Percentiles rank a stretch among this genome's conserved stretches.
Conservation (phyloP, 129 eudicot species). For the Saussurea involucrata region DNA sequence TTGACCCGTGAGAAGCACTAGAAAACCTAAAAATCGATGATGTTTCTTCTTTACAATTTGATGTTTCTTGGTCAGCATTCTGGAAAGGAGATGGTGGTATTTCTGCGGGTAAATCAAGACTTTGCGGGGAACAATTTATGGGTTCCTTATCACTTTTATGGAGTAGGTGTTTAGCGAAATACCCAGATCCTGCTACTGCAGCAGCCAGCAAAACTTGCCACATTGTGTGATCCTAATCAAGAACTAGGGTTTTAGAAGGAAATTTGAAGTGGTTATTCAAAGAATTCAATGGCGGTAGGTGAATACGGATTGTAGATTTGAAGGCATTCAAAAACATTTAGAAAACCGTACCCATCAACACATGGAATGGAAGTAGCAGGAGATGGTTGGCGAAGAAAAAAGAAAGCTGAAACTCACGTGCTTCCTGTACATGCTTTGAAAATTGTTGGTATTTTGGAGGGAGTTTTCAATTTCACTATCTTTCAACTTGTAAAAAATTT, state of each 20-base stretch:
- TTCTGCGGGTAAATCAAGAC: constrained; percentile 7
- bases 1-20: constrained; percentile 35
- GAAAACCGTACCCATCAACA: constrained; percentile 18
- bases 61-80: constrained; percentile 15
- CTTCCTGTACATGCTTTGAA: constrained; percentile 18
- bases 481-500: not conserved
- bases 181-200: constrained; percentile 83
- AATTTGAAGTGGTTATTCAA: not conserved
- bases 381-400: not conserved
- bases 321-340: constrained; percentile 8
- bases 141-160: constrained; percentile 22
- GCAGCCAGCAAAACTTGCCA: constrained; percentile 91
- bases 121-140: constrained; percentile 12
- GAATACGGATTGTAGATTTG: constrained; percentile 14
- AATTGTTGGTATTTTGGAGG: constrained; percentile 25
- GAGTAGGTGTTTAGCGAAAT: constrained; percentile 54
- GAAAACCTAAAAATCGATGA: constrained; percentile 66
- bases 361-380: constrained; percentile 20
- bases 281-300: not conserved
- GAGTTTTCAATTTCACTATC: constrained; percentile 16
- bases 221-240: constrained; percentile 36
- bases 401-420: constrained; percentile 28
- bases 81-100: not conserved
- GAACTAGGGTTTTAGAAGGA: constrained; percentile 22
- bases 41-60: constrained; percentile 10